Conservation (phyloP, 345 rosid genomes). For the Eucalyptus curtisii region DNA sequence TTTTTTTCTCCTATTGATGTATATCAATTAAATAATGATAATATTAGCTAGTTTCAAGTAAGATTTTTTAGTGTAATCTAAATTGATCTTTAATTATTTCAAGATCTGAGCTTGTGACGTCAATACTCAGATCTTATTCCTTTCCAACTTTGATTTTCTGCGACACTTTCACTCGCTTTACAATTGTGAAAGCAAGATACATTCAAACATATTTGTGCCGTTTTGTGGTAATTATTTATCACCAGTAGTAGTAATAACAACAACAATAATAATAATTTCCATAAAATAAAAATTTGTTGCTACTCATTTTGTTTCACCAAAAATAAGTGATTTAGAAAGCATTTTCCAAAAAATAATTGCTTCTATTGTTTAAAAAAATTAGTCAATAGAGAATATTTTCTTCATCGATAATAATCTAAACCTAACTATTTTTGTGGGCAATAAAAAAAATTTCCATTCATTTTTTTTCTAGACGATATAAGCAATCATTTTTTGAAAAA, state of each 20-base stretch:
- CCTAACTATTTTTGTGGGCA: too few relatives aligned
- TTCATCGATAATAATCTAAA: too few relatives aligned
- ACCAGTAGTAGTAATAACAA: background rate
- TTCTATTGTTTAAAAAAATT: too few relatives aligned
- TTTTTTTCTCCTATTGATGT: background rate
- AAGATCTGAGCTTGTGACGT: background rate
- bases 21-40: background rate
- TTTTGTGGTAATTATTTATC: background rate
- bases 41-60: background rate
- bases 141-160: background rate
- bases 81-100: too few relatives aligned
- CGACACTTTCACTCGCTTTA: background rate
- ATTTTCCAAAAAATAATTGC: too few relatives aligned
- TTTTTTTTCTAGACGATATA: too few relatives aligned
- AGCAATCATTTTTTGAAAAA: too few relatives aligned
- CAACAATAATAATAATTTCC: background rate
- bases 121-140: background rate
- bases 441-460: too few relatives aligned
- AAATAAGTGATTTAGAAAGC: too few relatives aligned
- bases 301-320: background rate
- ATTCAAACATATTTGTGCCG: background rate
- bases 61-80: background rate
- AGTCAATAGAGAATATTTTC: too few relatives aligned
- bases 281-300: background rate
- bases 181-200: background rate